A percentile compares a stretch with the other conserved stretches of the same genome.
phyloP scores from a whole-genome alignment of 306 rosid genomes.

The Inga leiocalycina region DNA sequence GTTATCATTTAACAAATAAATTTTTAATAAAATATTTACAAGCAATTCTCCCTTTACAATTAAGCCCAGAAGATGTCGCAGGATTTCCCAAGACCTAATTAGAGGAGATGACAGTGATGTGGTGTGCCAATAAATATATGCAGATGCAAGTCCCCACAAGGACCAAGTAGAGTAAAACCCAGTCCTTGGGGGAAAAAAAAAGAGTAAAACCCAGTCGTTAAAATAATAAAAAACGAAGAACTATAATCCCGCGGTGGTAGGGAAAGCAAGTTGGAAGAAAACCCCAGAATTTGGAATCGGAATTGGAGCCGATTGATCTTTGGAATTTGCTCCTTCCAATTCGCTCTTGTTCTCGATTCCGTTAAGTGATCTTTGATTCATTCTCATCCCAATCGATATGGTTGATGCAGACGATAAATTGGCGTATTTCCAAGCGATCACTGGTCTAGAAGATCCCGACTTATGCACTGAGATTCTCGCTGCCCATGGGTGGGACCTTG shows the following conservation, averaged over 20 bases:
- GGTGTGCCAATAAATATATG: not conserved
- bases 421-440: conserved; percentile 86
- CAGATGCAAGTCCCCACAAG: not conserved
- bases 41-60: no score
- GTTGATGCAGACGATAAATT: conserved; percentile 74
- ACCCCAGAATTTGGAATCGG: not conserved
- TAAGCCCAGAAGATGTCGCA: not conserved
- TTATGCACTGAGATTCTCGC: conserved; percentile 85
- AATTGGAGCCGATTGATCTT: not conserved
- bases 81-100: not conserved
- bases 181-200: not conserved
- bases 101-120: not conserved
- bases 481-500: conserved; percentile 96
- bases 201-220: not conserved
- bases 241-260: not conserved
- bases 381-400: conserved; percentile 44
- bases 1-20: no score
- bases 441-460: conserved; percentile 85
- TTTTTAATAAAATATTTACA: no score
- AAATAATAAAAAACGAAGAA: not conserved
- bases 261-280: not conserved
- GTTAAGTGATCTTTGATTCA: not conserved
- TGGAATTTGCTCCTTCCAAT: conserved; percentile 9
- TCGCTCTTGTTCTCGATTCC: not conserved
- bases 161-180: not conserved